phyloP scores from a whole-genome alignment of 371 early-diverging fungal species.

The Sporodiniella umbellata region DNA sequence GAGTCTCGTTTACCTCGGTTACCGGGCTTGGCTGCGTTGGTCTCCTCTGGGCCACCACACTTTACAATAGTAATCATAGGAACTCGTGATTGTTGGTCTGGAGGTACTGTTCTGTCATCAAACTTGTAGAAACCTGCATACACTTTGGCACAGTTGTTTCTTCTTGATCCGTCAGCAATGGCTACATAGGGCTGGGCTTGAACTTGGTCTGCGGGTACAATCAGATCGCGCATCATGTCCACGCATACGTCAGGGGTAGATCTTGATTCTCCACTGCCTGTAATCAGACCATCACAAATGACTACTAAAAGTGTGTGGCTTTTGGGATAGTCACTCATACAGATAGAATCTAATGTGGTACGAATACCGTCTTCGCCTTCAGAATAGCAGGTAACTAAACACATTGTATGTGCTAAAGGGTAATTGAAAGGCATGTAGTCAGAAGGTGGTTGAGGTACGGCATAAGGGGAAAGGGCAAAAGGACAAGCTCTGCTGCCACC shows the following conservation, averaged over 20 bases:
- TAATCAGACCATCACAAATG: slow-evolving; percentile 86
- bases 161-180: slow-evolving; percentile 89
- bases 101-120: slow-evolving; percentile 52
- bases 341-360: slow-evolving; percentile 94
- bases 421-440: slow-evolving; percentile 67
- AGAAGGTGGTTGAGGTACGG: slow-evolving; percentile 43
- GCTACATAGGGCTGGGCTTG: slow-evolving; percentile 84
- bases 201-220: slow-evolving; percentile 63
- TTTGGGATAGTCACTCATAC: slow-evolving; percentile 83
- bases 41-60: slow-evolving; percentile 12
- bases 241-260: slow-evolving; percentile 82
- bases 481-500: slow-evolving; percentile 23
- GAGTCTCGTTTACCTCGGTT: slow-evolving; percentile 99
- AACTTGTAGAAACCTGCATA: slow-evolving; percentile 86
- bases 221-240: slow-evolving; percentile 79
- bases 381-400: slow-evolving; percentile 87
- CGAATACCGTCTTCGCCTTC: slow-evolving; percentile 89
- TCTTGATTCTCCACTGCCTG: slow-evolving; percentile 70
- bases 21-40: slow-evolving; percentile 64
- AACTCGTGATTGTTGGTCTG: slow-evolving; percentile 55
- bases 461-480: slow-evolving; percentile 35
- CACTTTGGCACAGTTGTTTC: slow-evolving; percentile 95
- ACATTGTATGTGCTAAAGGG: slow-evolving; percentile 67
- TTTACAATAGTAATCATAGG: slow-evolving; percentile 83
- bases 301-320: slow-evolving; percentile 89